Evolutionary conservation across 495 filamentous ascomycete species (phyloP).

Genomic region (Penicillium tannophilum): DNA sequence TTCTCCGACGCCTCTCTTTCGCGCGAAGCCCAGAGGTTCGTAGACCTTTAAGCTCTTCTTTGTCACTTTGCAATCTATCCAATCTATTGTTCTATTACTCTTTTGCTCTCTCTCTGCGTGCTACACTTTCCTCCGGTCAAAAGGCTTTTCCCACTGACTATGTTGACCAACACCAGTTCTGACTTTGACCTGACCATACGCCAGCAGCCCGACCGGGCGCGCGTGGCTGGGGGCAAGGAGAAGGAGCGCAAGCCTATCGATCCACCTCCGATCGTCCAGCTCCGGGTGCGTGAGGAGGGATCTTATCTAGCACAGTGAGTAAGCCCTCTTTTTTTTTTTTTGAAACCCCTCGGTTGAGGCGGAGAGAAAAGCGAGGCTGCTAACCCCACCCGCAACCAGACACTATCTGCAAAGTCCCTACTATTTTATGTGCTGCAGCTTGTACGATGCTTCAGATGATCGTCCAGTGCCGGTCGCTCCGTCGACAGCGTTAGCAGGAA

Average conservation of each 20-base stretch:
- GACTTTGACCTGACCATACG: conserved; percentile 65
- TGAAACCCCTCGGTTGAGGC: neutral
- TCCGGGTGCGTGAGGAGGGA: conserved; percentile 65
- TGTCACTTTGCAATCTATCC: no score
- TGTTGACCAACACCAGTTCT: conserved; percentile 48
- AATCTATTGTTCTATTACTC: no score
- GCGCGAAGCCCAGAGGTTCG: conserved; percentile 47
- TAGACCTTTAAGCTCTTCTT: conserved; percentile 8
- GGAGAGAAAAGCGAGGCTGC: neutral
- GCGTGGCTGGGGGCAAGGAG: conserved; percentile 72
- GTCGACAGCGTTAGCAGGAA: conserved; percentile 69
- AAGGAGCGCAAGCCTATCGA: conserved; percentile 94
- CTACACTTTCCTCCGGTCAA: neutral
- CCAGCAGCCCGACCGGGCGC: conserved; percentile 67
- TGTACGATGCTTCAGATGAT: conserved; percentile 66
- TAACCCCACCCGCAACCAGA: conserved; percentile 32
- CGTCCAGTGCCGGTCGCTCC: conserved; percentile 53
- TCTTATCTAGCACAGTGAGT: conserved; percentile 74
- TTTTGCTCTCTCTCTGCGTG: conserved; percentile 27
- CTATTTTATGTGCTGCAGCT: conserved; percentile 75
- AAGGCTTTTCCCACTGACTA: conserved; percentile 39
- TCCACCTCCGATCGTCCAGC: conserved; percentile 88
- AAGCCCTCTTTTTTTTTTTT: neutral
- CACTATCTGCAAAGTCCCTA: conserved; percentile 79
- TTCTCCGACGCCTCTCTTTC: conserved; percentile 48